Evolutionary conservation across 371 early-diverging fungal genomes (phyloP), one percentile per base, ranked within the genome.

Genomic region (Blastocladiella emersonii): DNA sequence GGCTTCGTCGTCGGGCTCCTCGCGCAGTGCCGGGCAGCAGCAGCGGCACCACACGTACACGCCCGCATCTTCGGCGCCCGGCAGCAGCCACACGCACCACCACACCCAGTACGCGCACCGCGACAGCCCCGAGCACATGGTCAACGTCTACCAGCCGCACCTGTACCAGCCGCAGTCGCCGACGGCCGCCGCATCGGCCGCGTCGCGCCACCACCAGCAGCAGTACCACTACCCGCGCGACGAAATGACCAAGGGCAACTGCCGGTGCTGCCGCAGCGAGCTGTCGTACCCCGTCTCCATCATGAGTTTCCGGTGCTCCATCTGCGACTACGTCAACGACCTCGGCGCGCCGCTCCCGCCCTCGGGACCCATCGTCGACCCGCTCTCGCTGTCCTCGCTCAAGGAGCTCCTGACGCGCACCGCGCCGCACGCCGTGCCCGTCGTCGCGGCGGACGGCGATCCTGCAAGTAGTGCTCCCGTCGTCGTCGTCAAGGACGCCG

Each of bases 251-350:
- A 44, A 44, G 19, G 30, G 4, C 34, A 25, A 25, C 13, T 59
- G 59, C 32, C 37, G 25, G 8, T 59, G 59, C 59, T 59, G 59
- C 43, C 37, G 44, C 41, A 85, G 85, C 66, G 80, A 88, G 62
- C 78, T 91, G 32, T 76, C 81, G 45, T 88, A 85, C 62, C 90
- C 89, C 0, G 71, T 71, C 32, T 69, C 74, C 0, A 86, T 87
- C 37, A 67, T 83, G 48, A 83, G 86, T 66, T 92, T 91, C 68
- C 82, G 88, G 62, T 94, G 94, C 72, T 88, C 90, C 19, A 86
- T 89, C n/a, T 94, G 94, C 75, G 88, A 90, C 61, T 90, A 91
- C 0, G 76, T 90, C 61, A 90, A 90, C 69, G 88, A 90, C 62
- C 67, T 89, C 34, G n/a, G 1, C 0, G 25, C 37, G 0, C 12